Conservation (phyloP, 2,329 filamentous ascomycete genomes). For the Fusarium sororula region DNA sequence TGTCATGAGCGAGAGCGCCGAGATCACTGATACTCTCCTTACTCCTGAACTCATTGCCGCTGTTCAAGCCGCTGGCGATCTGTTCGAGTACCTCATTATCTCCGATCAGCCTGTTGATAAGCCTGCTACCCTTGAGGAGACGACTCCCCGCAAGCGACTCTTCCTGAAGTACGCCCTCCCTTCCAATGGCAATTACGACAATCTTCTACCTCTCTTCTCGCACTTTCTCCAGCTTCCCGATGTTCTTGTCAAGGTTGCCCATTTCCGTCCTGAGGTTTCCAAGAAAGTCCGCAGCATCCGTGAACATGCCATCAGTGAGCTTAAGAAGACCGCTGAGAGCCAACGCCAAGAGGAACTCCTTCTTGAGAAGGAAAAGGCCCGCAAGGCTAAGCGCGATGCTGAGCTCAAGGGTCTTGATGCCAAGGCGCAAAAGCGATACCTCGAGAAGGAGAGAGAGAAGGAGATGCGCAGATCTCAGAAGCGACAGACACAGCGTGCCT, state of each 20-base stretch:
- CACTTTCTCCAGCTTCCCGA: constrained; percentile 89
- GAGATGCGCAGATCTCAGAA: constrained; percentile 66
- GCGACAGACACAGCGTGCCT: constrained; percentile 64
- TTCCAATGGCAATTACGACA: constrained; percentile 68
- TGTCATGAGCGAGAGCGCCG: constrained; percentile 96
- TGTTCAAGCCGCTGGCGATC: constrained; percentile 78
- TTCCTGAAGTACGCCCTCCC: constrained; percentile 80
- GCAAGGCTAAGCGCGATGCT: constrained; percentile 89
- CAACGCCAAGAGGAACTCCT: constrained; percentile 82
- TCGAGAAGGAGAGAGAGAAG: constrained; percentile 83
- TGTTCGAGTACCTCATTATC: constrained; percentile 85
- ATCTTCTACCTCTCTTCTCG: constrained; percentile 77
- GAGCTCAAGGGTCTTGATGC: constrained; percentile 80
- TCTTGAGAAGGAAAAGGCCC: constrained; percentile 75
- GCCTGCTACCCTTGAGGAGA: constrained; percentile 86
- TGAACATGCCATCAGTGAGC: constrained; percentile 80
- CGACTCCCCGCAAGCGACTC: constrained; percentile 84
- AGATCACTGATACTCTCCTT: constrained; percentile 87
- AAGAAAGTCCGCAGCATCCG: constrained; percentile 84
- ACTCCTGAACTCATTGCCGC: constrained; percentile 88
- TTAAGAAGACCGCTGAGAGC: constrained; percentile 82
- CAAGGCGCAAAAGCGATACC: constrained; percentile 85
- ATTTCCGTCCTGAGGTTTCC: constrained; percentile 90
- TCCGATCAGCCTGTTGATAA: constrained; percentile 90
- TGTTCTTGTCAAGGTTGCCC: constrained; percentile 76